Evolutionary conservation across 768 basidiomycete genomes (phyloP), one percentile per base, ranked within the genome.

Genomic region (Pisolithus marmoratus): DNA sequence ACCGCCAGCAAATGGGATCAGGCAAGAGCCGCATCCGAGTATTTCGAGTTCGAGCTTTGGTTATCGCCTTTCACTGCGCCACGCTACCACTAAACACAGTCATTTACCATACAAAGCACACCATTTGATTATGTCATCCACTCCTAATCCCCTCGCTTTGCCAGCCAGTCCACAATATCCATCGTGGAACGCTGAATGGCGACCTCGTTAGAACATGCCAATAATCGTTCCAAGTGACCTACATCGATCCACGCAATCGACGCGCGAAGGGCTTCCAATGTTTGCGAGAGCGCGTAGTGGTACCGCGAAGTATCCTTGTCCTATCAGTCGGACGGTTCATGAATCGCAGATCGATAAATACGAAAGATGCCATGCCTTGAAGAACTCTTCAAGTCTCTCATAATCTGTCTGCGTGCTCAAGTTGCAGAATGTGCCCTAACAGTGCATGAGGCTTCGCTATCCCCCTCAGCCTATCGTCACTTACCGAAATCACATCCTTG

Each of bases 331-430:
- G 29, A 19, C 34, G 12, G 43, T 50, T 5, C n/a, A 34, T 43
- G 24, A 19, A 38, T 24, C 29, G 19, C 27, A 37, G 26, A 5
- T 23, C 29, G 19, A 41, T 17, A 11, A 26, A 26, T n/a, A 14
- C 22, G 38, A 47, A 38, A 41, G 31, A 22, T 27, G 53, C 34
- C 70, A 66, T 65, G 83, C 86, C 75, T 84, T 79, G 76, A 93
- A 97, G 76, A 90, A 95, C 4, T 69, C 77, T 48, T 77, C 76
- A 14, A 82, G 75, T 20, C 72, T 74, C 48, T 82, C 70, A 38
- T 79, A 74, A 69, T 96, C 94, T 53, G 80, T 67, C 55, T 84
- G 71, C 20, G 80, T 81, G n/a, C 85, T 81, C 50, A 94, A 72
- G 27, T 70, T 69, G 24, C 65, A 63, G 65, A 79, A 68, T 8